Evolutionary conservation across 139 green algal species (phyloP), one percentile per base, ranked within the genome.

Genomic region (Tetradesmus obliquus): DNA sequence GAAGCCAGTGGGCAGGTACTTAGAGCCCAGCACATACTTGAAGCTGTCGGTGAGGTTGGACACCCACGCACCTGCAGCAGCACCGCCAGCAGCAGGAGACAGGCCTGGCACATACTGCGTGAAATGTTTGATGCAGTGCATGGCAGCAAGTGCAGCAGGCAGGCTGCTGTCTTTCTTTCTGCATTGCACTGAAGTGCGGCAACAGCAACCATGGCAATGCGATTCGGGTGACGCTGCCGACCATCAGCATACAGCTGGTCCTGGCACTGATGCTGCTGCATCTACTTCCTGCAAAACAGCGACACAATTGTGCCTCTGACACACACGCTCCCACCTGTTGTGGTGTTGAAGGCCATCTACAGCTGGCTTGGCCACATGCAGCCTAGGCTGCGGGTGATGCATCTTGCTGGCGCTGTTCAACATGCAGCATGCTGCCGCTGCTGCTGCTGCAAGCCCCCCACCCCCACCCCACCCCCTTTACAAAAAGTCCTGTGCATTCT

Each of bases 21-120:
- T 92, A 5, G 66, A 79, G 24, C 89, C 89, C 22, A 92, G 22
- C 66, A 89, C 53, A 53, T 92, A 92, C 82, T 92, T 92, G 53
- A 79, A 84, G 7, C 81, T 66, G 19, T 92, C 82, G 2, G 19
- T 71, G 1, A 92, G 69, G 17, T 88, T 53, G 10, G 45, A n/a
- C 45, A 86, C 53, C 53, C 79, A 66, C 9, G 55, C 79, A n/a
- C 55, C 55, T 69, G 82, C 53, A 55, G 80, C 45, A 24, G 53
- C 55, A 58, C 1, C 13, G 32, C n/a, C 60, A 71, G 5, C 15
- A 24, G 3, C 66, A 24, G 5, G 66, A 24, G 12, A 19, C 66
- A 76, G 66, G 66, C 66, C 66, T 6, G 17, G n/a, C 17, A 76
- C 7, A 66, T 13, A 19, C 66, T 76, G 66, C n/a, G 60, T 71